Base-by-base conservation (phyloP, 768 basidiomycete genomes). In the Kwoniella sp. region DNA sequence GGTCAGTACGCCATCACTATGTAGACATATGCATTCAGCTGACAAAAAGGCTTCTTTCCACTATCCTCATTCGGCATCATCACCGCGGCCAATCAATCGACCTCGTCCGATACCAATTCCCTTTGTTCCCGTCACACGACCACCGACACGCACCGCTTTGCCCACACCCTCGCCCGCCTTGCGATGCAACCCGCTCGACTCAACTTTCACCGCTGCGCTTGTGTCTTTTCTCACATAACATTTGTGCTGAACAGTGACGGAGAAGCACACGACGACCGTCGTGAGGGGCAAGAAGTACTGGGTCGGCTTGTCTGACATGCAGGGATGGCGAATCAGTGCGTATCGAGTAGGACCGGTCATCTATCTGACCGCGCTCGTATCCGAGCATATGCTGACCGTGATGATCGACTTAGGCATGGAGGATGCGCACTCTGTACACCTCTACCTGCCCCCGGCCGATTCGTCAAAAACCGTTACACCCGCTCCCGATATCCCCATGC, bases 281-380 rank as follows among this genome's bases (percentile, higher is more conserved):
- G 48, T 62, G 11, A 40, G 66, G 37, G 67, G 55, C n/a, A 69
- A 67, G 52, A 63, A 70, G 59, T 75, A 71, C 50, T 76, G 74
- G 52, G 96, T 84, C 75, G 86, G 82, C 6, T 80, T 95, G 36
- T 85, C 87, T 39, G 92, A 96, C 77, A 98, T 98, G 93, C 95
- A 99, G 76, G 95, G 95, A 66, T 99, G 95, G 95, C 81, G 95
- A 76, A 86, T 98, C 76, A 83, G 93, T 99, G 69, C 77, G 93
- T 85, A 7, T 55, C n/a, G 19, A 10, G 2, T 25, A 26, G 27
- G 17, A 43, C 17, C 19, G 11, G 19, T 48, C 32, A n/a, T n/a
- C 32, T 10, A 8, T 3, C 37, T 12, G 9, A 10, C 38, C 27
- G n/a, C 31, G 8, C 25, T n/a, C 26, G n/a, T 32, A 11, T 28